Base-by-base conservation (phyloP, 441 rosid species). In the Eutrema salsugineum region DNA sequence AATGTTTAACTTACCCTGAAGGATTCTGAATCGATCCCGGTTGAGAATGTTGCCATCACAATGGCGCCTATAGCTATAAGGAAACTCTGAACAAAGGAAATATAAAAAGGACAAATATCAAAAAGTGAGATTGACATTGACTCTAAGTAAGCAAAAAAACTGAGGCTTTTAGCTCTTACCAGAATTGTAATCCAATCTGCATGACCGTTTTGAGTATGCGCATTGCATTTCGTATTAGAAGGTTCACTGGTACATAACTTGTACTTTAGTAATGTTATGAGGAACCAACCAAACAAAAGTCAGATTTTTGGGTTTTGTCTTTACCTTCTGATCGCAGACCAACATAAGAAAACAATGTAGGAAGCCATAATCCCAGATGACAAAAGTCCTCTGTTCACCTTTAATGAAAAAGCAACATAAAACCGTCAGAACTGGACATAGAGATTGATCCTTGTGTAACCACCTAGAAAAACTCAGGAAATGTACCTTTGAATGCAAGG, bases 241-340 rank as follows among this genome's bases (percentile, higher is more conserved):
- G 97, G 98, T 78, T 91, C 98, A 46, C 97, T 94, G 88, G 12
- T 78, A 72, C 66, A 72, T 8, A 12, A 57, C 72, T 1, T 63
- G 11, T 32, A 68, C 10, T n/a, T 53, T 12, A 80, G 72, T 36
- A 53, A 57, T 55, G 68, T 11, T 56, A 17, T 38, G 11, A 46
- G 72, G 46, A 53, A 68, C 24, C 15, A 66, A 43, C 40, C 48
- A 55, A 51, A 64, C 27, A 56, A 51, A 22, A 12, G 33, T 17
- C 47, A 49, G 53, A n/a, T 8, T 12, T 55, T 51, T 73, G 44
- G 30, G 35, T 39, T 30, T 42, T 27, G 5, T 60, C 39, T 76
- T 73, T 66, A 94, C 98, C 98, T 94, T 85, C 97, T 89, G 77
- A 94, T 77, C 5, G 96, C 97, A 74, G 91, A 91, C 98, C 96